Conservation (phyloP, 2,329 filamentous ascomycete species). For the Zymoseptoria passerinii region DNA sequence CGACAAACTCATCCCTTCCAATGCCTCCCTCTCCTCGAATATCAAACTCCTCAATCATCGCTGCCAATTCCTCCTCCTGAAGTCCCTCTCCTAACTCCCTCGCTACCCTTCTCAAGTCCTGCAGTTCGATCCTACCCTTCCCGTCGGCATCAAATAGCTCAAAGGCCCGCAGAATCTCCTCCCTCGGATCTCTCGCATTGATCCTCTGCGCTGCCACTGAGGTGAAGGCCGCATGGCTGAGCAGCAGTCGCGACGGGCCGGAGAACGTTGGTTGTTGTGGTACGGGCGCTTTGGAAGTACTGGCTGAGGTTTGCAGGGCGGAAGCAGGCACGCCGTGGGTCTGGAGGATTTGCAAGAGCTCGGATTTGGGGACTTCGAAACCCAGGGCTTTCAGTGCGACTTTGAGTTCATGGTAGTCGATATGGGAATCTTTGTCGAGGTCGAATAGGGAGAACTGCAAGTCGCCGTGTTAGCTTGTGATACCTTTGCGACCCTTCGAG, state of each 20-base stretch:
- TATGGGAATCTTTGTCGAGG: slow-evolving; percentile 84
- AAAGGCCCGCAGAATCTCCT: slow-evolving; percentile 88
- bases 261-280: slow-evolving; percentile 27
- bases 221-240: slow-evolving; percentile 66
- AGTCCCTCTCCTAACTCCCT: slow-evolving; percentile 86
- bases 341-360: slow-evolving; percentile 73
- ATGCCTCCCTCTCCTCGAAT: slow-evolving; percentile 81
- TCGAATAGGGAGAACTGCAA: slow-evolving; percentile 85
- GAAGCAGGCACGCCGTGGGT: slow-evolving; percentile 61
- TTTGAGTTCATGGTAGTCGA: slow-evolving; percentile 97
- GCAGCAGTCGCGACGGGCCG: slow-evolving; percentile 54
- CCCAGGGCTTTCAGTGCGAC: slow-evolving; percentile 93
- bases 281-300: slow-evolving; percentile 46
- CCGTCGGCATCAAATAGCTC: slow-evolving; percentile 84
- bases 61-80: slow-evolving; percentile 82
- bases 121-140: slow-evolving; percentile 84
- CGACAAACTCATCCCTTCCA: slow-evolving; percentile 55
- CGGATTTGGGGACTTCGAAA: slow-evolving; percentile 80
- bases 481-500: not conserved
- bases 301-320: slow-evolving; percentile 9
- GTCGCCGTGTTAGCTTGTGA: slow-evolving; percentile 9
- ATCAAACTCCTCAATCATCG: slow-evolving; percentile 99
- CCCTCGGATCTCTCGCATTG: slow-evolving; percentile 70
- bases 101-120: slow-evolving; percentile 79
- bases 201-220: slow-evolving; percentile 70